Evolutionary conservation across 345 rosid genomes (phyloP).

Genomic region (Linum tenue): DNA sequence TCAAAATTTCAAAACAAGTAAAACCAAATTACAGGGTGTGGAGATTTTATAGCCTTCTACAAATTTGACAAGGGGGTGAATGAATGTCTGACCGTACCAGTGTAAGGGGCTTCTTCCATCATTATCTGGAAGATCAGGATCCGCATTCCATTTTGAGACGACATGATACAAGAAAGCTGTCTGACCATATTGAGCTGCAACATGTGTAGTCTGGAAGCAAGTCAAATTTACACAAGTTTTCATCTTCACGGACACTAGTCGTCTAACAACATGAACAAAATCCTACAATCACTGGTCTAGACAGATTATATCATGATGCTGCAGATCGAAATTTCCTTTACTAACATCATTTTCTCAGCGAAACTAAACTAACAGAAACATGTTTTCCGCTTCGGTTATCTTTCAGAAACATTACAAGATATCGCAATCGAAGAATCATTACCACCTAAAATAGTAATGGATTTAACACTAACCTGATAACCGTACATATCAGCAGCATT

Average conservation of each 20-base stretch:
- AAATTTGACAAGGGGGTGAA: slow-evolving; percentile 1
- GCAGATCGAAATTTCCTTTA: too few species aligned
- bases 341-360: neutral
- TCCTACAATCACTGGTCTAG: too few species aligned
- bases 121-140: slow-evolving; percentile 90
- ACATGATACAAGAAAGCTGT: slow-evolving; percentile 84
- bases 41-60: neutral
- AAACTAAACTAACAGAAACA: too few species aligned
- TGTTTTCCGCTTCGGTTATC: neutral
- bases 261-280: slow-evolving; percentile 3
- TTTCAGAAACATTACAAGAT: slow-evolving; percentile 3
- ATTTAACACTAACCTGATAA: slow-evolving; percentile 66
- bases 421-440: slow-evolving; percentile 1
- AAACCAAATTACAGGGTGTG: neutral
- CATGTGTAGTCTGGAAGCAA: slow-evolving; percentile 73
- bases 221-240: slow-evolving; percentile 13
- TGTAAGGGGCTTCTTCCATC: slow-evolving; percentile 97
- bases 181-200: slow-evolving; percentile 98
- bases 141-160: slow-evolving; percentile 97
- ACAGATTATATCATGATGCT: too few species aligned
- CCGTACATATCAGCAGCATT: slow-evolving; percentile 76
- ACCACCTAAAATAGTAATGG: neutral
- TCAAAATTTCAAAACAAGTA: neutral
- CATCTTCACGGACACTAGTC: neutral
- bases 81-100: slow-evolving; percentile 46